phyloP scores from a whole-genome alignment of 1,139 yeast genomes.

The Protomyces arabidopsidicola region DNA sequence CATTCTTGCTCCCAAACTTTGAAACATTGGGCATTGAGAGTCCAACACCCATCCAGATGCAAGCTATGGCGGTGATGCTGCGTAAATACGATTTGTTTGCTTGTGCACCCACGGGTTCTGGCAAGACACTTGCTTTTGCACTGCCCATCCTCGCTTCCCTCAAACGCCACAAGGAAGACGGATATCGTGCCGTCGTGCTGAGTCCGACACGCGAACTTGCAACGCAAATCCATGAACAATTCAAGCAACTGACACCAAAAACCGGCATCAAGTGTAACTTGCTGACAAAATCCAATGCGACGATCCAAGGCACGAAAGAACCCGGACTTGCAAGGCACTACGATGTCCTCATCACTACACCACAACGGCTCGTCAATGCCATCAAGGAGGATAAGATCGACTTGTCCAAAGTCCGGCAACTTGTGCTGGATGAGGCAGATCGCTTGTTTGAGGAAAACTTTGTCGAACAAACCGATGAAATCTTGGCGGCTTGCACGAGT shows the following conservation, averaged over 20 bases:
- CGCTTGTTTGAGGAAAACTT: constrained; percentile 86
- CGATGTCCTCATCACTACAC: constrained; percentile 82
- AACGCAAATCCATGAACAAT: constrained; percentile 69
- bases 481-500: constrained; percentile 62
- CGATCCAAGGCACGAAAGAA: constrained; percentile 52
- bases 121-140: constrained; percentile 82
- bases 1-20: constrained; percentile 59
- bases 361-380: constrained; percentile 76
- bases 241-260: constrained; percentile 49
- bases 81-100: constrained; percentile 68
- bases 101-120: constrained; percentile 93
- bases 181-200: constrained; percentile 58
- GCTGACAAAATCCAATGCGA: constrained; percentile 70
- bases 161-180: constrained; percentile 29
- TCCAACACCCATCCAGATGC: constrained; percentile 91
- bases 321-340: constrained; percentile 58
- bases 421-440: constrained; percentile 94
- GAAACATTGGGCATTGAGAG: constrained; percentile 65
- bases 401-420: constrained; percentile 60
- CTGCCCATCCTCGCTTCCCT: constrained; percentile 67
- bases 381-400: constrained; percentile 58
- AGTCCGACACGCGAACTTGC: constrained; percentile 95
- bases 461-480: constrained; percentile 83
- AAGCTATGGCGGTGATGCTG: constrained; percentile 67
- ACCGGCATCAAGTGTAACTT: constrained; percentile 59